These are phyloP conservation scores for Serendipita sp. DNA, from an alignment of 768 basidiomycete genomes.

Conservation along the genomic window DNA sequence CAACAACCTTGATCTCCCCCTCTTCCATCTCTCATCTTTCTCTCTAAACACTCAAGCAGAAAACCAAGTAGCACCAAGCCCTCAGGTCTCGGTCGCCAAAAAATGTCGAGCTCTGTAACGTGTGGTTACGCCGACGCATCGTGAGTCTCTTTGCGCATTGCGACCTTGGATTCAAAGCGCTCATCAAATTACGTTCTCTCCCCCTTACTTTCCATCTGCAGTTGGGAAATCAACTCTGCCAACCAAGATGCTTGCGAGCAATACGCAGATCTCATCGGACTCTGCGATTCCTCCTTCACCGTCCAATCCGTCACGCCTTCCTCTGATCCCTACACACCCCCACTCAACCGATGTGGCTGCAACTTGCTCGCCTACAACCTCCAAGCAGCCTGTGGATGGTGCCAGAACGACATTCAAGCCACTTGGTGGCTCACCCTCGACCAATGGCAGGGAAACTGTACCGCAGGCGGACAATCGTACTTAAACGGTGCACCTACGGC, in stretches of 20 bases:
- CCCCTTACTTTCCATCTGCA: not conserved
- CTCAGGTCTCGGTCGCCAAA: no score
- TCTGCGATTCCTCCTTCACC: not conserved
- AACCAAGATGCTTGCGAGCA: not conserved
- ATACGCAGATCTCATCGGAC: not conserved
- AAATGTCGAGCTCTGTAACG: no score
- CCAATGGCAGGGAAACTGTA: conserved; percentile 1
- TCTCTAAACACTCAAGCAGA: no score
- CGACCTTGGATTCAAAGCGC: no score
- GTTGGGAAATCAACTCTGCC: not conserved
- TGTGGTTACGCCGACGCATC: no score
- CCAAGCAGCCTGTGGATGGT: not conserved
- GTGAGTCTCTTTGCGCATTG: no score
- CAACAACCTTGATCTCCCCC: no score
- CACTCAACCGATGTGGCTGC: not conserved
- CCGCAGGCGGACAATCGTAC: not conserved
- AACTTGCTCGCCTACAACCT: conserved; percentile 6
- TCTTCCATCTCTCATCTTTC: no score
- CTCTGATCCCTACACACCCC: not conserved
- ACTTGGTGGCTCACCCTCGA: not conserved
- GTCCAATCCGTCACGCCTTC: not conserved
- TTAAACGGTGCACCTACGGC: not conserved
- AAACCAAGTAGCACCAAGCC: no score
- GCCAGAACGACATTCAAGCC: not conserved
- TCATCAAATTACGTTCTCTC: no score